phyloP scores from a whole-genome alignment of 345 rosid species.

The Populus davidiana region DNA sequence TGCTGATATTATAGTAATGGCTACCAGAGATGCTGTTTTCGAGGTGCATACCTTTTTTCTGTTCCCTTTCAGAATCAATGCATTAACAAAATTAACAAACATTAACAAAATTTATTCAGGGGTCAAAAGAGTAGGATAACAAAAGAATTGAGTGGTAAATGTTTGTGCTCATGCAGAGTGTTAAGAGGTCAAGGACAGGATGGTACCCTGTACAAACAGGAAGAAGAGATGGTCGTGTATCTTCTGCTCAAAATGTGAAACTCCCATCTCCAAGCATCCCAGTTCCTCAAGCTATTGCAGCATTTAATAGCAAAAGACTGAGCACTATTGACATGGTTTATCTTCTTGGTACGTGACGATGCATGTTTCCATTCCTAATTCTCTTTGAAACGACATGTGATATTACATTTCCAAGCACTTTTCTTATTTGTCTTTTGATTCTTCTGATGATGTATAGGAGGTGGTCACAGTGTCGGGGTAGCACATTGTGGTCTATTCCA shows the following conservation, averaged over 20 bases:
- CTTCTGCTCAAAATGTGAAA: constrained; percentile 25
- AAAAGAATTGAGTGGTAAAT: neutral
- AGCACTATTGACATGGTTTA: constrained; percentile 39
- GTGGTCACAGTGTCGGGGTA: constrained; percentile 58
- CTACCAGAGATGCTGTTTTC: constrained; percentile 56
- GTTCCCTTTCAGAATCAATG: neutral
- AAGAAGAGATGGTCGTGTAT: constrained; percentile 39
- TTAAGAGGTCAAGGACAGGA: neutral
- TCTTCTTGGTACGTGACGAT: constrained; percentile 42
- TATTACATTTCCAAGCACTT: neutral
- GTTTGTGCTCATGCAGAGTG: too few relatives aligned
- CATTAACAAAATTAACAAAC: too few relatives aligned
- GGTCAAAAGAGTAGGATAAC: constrained; percentile 9
- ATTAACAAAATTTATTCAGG: constrained; percentile 7
- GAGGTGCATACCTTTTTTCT: constrained; percentile 25
- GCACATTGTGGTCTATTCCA: constrained; percentile 49
- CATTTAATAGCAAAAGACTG: constrained; percentile 37
- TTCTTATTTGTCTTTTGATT: neutral
- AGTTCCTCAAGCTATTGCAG: constrained; percentile 9
- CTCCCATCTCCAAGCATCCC: constrained; percentile 30
- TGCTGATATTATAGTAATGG: constrained; percentile 54
- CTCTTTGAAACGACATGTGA: too few relatives aligned
- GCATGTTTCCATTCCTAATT: neutral
- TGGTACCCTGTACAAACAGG: constrained; percentile 49
- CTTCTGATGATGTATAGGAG: constrained; percentile 29